Conservation (phyloP, 2,329 filamentous ascomycete species). For the Triangularia setosa region DNA sequence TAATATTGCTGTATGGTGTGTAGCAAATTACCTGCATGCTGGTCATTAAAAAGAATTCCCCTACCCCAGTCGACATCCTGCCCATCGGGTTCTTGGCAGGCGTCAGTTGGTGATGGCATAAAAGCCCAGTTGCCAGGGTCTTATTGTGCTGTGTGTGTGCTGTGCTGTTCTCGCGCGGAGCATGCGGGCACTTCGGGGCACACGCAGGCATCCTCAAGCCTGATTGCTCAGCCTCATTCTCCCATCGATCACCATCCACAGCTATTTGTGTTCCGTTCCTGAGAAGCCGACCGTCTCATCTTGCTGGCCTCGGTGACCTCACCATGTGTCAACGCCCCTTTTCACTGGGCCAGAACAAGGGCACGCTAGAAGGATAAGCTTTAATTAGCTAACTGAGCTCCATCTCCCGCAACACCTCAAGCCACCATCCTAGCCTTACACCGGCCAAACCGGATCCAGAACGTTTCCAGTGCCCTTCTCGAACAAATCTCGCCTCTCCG, state of each 20-base stretch:
- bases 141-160: background rate
- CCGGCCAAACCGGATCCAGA: background rate
- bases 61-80: slow-evolving; percentile 1
- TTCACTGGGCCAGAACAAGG: too few species aligned
- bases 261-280: background rate
- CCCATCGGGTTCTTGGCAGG: slow-evolving; percentile 2
- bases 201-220: background rate
- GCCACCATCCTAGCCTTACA: background rate
- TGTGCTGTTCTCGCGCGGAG: background rate
- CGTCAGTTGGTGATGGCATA: background rate
- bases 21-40: background rate
- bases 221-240: background rate
- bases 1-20: background rate
- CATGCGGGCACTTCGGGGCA: background rate
- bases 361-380: slow-evolving; percentile 1
- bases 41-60: background rate
- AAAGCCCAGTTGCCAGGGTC: slow-evolving; percentile 1
- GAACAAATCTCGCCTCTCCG: background rate
- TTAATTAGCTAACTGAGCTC: background rate
- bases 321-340: background rate
- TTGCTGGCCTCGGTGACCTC: background rate
- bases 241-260: background rate
- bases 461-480: background rate
- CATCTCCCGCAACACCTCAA: slow-evolving; percentile 1
- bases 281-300: background rate